Evolutionary conservation across 164 flowering plant species (phyloP).

Genomic region (Sedum album): DNA sequence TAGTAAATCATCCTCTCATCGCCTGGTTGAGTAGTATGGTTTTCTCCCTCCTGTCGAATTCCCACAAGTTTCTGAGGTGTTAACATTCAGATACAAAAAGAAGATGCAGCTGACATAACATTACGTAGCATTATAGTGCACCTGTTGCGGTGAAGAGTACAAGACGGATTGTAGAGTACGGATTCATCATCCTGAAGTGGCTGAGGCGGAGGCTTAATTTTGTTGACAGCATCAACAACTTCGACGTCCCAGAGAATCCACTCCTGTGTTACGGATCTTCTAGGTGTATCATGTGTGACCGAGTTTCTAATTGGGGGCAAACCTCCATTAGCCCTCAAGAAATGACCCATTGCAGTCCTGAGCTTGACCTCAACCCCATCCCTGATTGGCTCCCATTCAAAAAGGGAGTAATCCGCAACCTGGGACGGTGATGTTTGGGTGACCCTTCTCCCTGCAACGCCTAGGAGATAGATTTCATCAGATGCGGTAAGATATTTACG

Average conservation of each 20-base stretch:
- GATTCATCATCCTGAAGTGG: no score
- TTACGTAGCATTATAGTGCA: no score
- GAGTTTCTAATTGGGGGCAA: conserved; percentile 57
- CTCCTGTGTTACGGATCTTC: conserved; percentile 29
- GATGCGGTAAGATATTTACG: conserved; percentile 40
- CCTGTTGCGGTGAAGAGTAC: background rate
- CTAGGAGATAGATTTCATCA: conserved; percentile 20
- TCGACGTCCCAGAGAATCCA: conserved; percentile 56
- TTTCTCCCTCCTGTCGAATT: background rate
- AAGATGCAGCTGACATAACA: no score
- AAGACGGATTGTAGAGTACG: background rate
- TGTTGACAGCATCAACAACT: conserved; percentile 14
- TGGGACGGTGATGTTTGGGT: conserved; percentile 26
- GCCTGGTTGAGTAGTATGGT: conserved; percentile 17
- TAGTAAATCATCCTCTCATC: conserved; percentile 39
- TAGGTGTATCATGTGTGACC: conserved; percentile 47
- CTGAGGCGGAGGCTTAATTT: no score
- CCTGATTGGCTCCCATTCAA: conserved; percentile 53
- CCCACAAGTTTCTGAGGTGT: no score
- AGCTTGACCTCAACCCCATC: conserved; percentile 42
- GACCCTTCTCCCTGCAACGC: conserved; percentile 38
- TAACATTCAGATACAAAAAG: no score
- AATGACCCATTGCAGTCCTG: conserved; percentile 39
- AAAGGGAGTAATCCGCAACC: conserved; percentile 25
- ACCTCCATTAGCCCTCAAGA: conserved; percentile 45